Percentiles rank a stretch among this genome's conserved stretches.
Evolutionary conservation across 108 stramenopile species (phyloP).

Genomic region (Cyclotella baltica): DNA sequence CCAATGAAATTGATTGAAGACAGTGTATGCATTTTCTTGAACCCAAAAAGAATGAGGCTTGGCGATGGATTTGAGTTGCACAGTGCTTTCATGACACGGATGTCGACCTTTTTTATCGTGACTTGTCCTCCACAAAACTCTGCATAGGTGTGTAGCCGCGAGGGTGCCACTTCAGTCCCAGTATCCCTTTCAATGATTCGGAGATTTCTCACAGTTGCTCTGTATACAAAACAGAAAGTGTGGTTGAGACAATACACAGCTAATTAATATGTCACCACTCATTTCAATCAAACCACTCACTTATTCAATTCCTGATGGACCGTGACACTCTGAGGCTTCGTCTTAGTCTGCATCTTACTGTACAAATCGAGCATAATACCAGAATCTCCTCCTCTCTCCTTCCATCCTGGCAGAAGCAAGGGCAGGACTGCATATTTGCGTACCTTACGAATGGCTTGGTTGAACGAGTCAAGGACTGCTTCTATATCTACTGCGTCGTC

Average conservation of each 20-base stretch:
- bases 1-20: slow-evolving; percentile 33
- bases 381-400: slow-evolving; percentile 41
- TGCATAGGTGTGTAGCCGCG: slow-evolving; percentile 34
- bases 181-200: slow-evolving; percentile 28
- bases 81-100: slow-evolving; percentile 27
- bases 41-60: slow-evolving; percentile 65
- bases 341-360: slow-evolving; percentile 57
- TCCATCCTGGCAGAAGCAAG: slow-evolving; percentile 68
- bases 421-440: slow-evolving; percentile 60
- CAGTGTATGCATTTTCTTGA: slow-evolving; percentile 59
- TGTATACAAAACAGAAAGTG: not conserved
- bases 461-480: slow-evolving; percentile 39
- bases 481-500: slow-evolving; percentile 35
- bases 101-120: slow-evolving; percentile 31
- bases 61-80: slow-evolving; percentile 45
- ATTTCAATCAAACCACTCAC: slow-evolving; percentile 31
- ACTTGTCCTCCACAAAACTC: slow-evolving; percentile 51
- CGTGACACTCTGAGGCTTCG: slow-evolving; percentile 58
- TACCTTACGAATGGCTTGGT: slow-evolving; percentile 32
- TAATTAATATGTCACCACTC: not conserved
- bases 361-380: slow-evolving; percentile 79
- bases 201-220: slow-evolving; percentile 29
- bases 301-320: slow-evolving; percentile 68
- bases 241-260: not conserved
- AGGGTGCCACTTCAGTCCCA: slow-evolving; percentile 21